Conservation (phyloP, 2,329 filamentous ascomycete genomes). For the Zymoseptoria crescenta region DNA sequence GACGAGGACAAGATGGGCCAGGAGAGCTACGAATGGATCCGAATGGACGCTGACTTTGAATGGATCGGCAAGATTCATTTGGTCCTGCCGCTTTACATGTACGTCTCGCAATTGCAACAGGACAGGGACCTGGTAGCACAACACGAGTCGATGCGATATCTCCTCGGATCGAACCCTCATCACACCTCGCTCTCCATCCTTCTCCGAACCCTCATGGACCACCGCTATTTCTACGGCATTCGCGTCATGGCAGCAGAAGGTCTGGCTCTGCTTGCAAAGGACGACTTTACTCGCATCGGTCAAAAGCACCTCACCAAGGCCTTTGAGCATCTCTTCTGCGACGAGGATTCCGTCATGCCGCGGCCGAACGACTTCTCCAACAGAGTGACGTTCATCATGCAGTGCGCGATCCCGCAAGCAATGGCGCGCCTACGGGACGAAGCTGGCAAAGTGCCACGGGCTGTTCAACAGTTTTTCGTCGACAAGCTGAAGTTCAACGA, state of each 20-base stretch:
- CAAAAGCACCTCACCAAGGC: constrained; percentile 75
- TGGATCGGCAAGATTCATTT: constrained; percentile 84
- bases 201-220: constrained; percentile 80
- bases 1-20: constrained; percentile 87
- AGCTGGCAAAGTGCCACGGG: constrained; percentile 67
- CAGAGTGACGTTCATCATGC: constrained; percentile 74
- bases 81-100: constrained; percentile 93
- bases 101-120: constrained; percentile 91
- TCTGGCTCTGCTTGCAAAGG: constrained; percentile 58
- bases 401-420: constrained; percentile 72
- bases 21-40: constrained; percentile 97
- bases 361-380: constrained; percentile 87
- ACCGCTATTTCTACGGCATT: constrained; percentile 88
- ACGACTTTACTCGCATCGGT: constrained; percentile 63
- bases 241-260: constrained; percentile 75
- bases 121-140: constrained; percentile 94
- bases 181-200: constrained; percentile 83
- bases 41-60: constrained; percentile 95
- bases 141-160: constrained; percentile 40
- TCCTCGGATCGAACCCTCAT: constrained; percentile 48
- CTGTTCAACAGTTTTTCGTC: constrained; percentile 74
- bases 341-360: constrained; percentile 57
- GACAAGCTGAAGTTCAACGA: constrained; percentile 91
- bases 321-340: constrained; percentile 83
- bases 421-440: constrained; percentile 70